These are phyloP conservation scores for Fusarium nelsonii DNA, from an alignment of 2,329 filamentous ascomycete species.

Conservation along the genomic window DNA sequence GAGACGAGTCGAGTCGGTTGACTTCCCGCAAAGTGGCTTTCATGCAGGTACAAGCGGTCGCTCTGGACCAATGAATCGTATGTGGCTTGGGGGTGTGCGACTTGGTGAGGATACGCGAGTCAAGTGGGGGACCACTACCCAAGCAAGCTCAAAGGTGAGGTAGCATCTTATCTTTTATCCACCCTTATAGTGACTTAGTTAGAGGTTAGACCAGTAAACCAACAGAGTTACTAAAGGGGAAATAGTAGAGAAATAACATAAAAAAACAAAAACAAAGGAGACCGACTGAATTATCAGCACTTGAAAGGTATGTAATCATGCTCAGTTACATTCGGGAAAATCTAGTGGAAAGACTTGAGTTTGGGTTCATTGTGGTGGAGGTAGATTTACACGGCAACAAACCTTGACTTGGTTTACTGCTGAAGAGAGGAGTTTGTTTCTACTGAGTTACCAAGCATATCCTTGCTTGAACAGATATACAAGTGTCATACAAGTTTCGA, in stretches of 20 bases:
- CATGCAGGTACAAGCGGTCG: constrained; percentile 36
- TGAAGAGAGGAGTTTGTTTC: not conserved
- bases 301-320: not conserved
- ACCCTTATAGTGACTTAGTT: constrained; percentile 2
- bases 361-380: not conserved
- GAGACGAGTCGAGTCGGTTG: constrained; percentile 35
- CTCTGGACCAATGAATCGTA: constrained; percentile 20
- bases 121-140: constrained; percentile 8
- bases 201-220: not conserved
- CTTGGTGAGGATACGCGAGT: constrained; percentile 9
- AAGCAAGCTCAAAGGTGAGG: not conserved
- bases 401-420: not conserved
- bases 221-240: not conserved
- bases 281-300: not conserved
- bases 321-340: constrained; percentile 35
- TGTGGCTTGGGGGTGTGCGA: constrained; percentile 34
- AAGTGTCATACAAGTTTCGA: constrained; percentile 7
- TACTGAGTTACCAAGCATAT: constrained; percentile 23
- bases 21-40: constrained; percentile 42
- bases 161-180: not conserved
- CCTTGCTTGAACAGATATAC: constrained; percentile 9
- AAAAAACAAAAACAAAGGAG: not conserved
- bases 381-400: not conserved
- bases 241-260: constrained; percentile 8
- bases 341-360: not conserved